Evolutionary conservation across 768 basidiomycete species (phyloP).

Genomic region (Coprinellus micaceus): DNA sequence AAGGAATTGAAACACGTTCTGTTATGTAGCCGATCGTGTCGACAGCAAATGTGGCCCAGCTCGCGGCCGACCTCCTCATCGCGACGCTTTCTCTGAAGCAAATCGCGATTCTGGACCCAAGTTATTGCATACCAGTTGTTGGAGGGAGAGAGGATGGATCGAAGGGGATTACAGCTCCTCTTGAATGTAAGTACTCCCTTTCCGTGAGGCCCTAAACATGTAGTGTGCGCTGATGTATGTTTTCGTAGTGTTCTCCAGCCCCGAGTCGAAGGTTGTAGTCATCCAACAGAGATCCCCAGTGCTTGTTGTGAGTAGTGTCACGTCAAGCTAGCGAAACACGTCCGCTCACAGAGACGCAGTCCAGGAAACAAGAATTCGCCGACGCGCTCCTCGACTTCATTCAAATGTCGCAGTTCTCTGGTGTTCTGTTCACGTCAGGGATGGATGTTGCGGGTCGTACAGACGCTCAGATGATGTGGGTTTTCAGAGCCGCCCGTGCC

Average conservation of each 20-base stretch:
- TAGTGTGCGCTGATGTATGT: constrained; percentile 10
- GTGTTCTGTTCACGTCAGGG: constrained; percentile 65
- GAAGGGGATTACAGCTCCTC: constrained; percentile 64
- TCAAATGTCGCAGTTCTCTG: constrained; percentile 41
- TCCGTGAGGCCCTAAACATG: constrained; percentile 3
- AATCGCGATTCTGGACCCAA: constrained; percentile 62
- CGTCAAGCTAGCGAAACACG: not conserved
- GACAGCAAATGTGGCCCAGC: constrained; percentile 76
- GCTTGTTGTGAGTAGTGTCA: constrained; percentile 49
- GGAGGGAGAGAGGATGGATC: constrained; percentile 64
- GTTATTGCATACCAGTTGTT: constrained; percentile 64
- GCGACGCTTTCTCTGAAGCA: constrained; percentile 56
- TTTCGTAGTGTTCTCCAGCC: constrained; percentile 59
- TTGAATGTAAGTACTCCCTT: constrained; percentile 70
- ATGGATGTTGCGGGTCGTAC: constrained; percentile 72
- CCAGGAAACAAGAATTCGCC: constrained; percentile 66
- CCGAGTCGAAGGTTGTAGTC: constrained; percentile 47
- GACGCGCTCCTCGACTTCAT: constrained; percentile 56
- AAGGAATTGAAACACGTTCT: constrained; percentile 9
- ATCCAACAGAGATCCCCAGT: constrained; percentile 80
- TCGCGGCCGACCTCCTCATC: constrained; percentile 73
- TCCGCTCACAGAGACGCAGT: constrained; percentile 33
- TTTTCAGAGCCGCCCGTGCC: constrained; percentile 4
- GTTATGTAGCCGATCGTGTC: constrained; percentile 63
- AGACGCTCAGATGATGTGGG: constrained; percentile 76